phyloP scores from a whole-genome alignment of 805 yeast genomes.

The Saturnispora silvae region DNA sequence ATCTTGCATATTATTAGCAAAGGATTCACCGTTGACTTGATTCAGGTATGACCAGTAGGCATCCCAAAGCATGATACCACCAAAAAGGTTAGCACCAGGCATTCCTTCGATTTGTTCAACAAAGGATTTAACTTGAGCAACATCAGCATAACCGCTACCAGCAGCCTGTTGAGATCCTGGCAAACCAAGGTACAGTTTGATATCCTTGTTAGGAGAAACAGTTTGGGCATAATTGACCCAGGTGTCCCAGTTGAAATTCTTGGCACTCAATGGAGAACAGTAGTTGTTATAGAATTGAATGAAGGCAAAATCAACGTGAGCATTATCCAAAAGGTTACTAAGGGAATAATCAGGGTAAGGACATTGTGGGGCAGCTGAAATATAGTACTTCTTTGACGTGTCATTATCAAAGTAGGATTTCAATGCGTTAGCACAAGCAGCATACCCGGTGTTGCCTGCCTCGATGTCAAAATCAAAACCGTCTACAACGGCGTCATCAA shows the following conservation, averaged over 20 bases:
- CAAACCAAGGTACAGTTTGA: conserved; percentile 64
- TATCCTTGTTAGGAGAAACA: conserved; percentile 54
- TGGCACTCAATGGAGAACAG: conserved; percentile 43
- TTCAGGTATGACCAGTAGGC: conserved; percentile 29
- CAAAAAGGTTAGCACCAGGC: conserved; percentile 35
- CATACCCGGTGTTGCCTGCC: conserved; percentile 53
- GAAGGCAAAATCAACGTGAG: conserved; percentile 69
- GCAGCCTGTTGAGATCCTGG: conserved; percentile 50
- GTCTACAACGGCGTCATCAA: conserved; percentile 67
- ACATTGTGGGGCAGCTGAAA: conserved; percentile 92
- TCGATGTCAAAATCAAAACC: conserved; percentile 79
- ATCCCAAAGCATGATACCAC: conserved; percentile 82
- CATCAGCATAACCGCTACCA: conserved; percentile 43
- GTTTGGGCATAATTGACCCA: conserved; percentile 58
- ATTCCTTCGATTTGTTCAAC: conserved; percentile 22
- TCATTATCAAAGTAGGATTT: conserved; percentile 30
- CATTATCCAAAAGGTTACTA: conserved; percentile 33
- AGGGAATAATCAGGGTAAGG: conserved; percentile 65
- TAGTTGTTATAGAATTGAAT: conserved; percentile 86
- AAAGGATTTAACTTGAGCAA: conserved; percentile 28
- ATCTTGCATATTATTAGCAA: conserved; percentile 9
- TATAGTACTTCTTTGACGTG: conserved; percentile 47
- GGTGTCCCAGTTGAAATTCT: conserved; percentile 49
- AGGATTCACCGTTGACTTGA: conserved; percentile 9
- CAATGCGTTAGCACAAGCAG: conserved; percentile 44